Base-by-base conservation (phyloP, 306 rosid genomes). In the Carpinus fangiana region DNA sequence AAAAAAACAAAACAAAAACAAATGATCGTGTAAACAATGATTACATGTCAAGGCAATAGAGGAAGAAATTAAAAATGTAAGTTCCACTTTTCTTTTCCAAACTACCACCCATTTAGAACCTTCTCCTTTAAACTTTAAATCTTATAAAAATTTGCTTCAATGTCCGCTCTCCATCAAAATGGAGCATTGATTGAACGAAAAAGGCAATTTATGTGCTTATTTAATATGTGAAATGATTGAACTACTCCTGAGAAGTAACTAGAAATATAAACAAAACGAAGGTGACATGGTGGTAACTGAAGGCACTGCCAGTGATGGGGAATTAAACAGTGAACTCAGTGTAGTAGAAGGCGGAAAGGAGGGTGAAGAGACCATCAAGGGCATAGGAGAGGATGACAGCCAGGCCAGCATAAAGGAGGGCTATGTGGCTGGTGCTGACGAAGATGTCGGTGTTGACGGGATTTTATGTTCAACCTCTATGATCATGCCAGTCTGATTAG, bases 291-390 rank as follows among this genome's bases (percentile, higher is more conserved):
- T 92, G 97, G 83, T 90, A 92, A 84, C 98, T 90, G 83, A 94
- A 94, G 65, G 97, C 97, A 5, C 97, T 93, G 41, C 98, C 97
- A 55, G 97, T 95, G 23, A 94, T 92, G 1, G 93, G 98, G 90
- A 94, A 89, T 62, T 92, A 89, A 60, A 92, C 97, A 23, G 98
- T 97, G 76, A 92, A 94, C 86, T 94, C 98, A 7, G 91, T 94
- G 91, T 94, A 94, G 82, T 97, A 94, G 81, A 92, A 92, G 68
- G 98, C 95, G 46, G 97, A 92, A 73, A 94, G 88, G n/a, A 94
- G 95, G 34, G 97, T 94, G 21, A 93, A 94, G 86, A 94, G 75
- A 12, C 97, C 93, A 43, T 97, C 97, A 92, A 92, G 89, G 93
- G 93, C 93, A 86, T 89, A 92, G 36, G 97, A 90, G 5, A 94